Conservation (phyloP, 495 filamentous ascomycete genomes). For the Aspergillus sclerotiicarbonarius region DNA sequence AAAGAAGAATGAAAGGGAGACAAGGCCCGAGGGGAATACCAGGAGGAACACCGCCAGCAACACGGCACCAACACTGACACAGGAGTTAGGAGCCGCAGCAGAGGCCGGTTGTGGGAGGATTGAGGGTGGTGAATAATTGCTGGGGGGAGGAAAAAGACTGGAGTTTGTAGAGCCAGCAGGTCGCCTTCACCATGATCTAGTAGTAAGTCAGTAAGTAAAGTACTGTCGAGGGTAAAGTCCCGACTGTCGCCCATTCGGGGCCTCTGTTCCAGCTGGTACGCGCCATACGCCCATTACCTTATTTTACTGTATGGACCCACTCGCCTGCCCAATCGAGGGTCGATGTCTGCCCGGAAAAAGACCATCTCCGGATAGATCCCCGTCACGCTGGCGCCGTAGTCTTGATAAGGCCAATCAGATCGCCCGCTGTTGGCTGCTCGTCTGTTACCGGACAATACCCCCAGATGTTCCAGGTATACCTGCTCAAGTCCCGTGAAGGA, state of each 20-base stretch:
- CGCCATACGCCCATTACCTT: conserved; percentile 1
- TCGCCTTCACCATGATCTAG: conserved; percentile 8
- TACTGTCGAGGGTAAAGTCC: conserved; percentile 6
- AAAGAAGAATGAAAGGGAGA: conserved; percentile 15
- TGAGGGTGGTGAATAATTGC: conserved; percentile 25
- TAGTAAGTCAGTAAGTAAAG: background rate
- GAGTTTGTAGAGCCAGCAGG: conserved; percentile 30
- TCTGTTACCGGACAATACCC: conserved; percentile 1
- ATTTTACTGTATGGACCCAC: conserved; percentile 8
- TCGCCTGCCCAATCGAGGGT: background rate
- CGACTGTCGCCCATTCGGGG: background rate
- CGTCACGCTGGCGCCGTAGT: conserved; percentile 6
- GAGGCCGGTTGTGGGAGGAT: conserved; percentile 23
- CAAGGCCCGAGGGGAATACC: conserved; percentile 11
- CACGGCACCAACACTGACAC: background rate
- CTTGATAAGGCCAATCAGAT: background rate
- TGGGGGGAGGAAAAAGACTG: conserved; percentile 23
- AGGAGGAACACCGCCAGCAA: conserved; percentile 4
- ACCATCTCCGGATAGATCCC: conserved; percentile 15
- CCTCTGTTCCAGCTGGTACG: conserved; percentile 3
- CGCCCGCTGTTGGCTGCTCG: background rate
- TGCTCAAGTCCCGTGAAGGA: background rate
- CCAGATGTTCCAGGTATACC: background rate
- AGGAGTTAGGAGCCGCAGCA: background rate
- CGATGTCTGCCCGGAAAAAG: conserved; percentile 6